Base-by-base conservation (phyloP, 108 stramenopile species). In the Nitzschia sp. region DNA sequence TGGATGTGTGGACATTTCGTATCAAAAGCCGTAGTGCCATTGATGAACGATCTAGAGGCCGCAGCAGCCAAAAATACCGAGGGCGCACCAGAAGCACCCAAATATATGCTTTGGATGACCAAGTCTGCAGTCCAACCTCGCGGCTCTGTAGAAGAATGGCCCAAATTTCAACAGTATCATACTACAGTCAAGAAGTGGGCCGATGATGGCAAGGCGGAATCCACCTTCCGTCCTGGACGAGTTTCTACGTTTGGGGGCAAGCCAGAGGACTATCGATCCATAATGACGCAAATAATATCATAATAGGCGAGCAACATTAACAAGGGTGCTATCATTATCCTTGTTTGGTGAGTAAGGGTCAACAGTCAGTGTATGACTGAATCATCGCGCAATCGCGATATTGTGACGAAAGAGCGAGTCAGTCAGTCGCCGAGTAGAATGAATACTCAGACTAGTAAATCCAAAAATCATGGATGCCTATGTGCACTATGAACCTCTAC, bases 1-100 rank as follows among this genome's bases (percentile, higher is more conserved):
- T 58, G 56, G 56, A 23, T 58, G 16, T 58, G 56, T 30, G 56
- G 56, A 30, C 56, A 58, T 19, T 58, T 58, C 30, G 56, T 58
- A 8, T 16, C 56, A 11, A 58, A 58, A 19, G 56, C 56, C 11
- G 16, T 58, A 6, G 0, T 29, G 17, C 56, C 56, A 58, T 58
- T 58, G 22, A 29, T 58, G 56, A 30, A 58, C 16, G 56, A 58
- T 30, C 9, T 58, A 28, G 28, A 58, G 0, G 56, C 28, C 5
- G 28, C 8, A 30, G 15, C 22, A 11, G 19, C 8, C 6, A 58
- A 34, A 9, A 19, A 53, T 53, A 0, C 15, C 13, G 53, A 53
- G 13, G 56, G 33, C 56, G 29, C 16, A 0, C 25, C 9, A 5
- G 19, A 13, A 11, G 5, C 23, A n/a, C 56, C 56, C 1, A 26